Conservation (phyloP, 2,329 filamentous ascomycete genomes). For the Scedosporium boydii region DNA sequence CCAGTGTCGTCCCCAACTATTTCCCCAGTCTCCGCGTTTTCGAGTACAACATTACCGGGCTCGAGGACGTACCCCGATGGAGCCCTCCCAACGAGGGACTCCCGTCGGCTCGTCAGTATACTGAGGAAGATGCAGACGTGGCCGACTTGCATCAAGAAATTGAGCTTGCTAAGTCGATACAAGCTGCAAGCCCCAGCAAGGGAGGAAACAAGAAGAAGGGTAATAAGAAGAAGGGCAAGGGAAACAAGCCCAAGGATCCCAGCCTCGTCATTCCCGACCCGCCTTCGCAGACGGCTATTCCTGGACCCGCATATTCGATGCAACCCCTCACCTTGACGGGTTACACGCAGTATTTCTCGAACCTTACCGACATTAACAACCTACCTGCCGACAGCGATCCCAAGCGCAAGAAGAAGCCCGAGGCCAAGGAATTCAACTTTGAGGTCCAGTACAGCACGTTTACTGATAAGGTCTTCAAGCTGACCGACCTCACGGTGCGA, state of each 20-base stretch:
- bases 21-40: conserved; percentile 84
- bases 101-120: conserved; percentile 9
- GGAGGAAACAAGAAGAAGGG: conserved; percentile 18
- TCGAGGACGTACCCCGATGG: conserved; percentile 50
- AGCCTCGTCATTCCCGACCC: conserved; percentile 57
- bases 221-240: conserved; percentile 31
- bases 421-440: conserved; percentile 58
- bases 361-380: conserved; percentile 84
- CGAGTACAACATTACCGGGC: conserved; percentile 81
- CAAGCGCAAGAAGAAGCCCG: conserved; percentile 37
- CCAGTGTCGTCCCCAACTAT: conserved; percentile 87
- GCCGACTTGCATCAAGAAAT: conserved; percentile 9
- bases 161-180: conserved; percentile 13
- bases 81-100: conserved; percentile 6
- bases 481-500: conserved; percentile 76
- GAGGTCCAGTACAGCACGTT: conserved; percentile 82
- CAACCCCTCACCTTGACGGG: conserved; percentile 71
- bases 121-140: conserved; percentile 10
- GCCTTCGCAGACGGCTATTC: conserved; percentile 62
- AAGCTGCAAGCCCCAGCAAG: conserved; percentile 1
- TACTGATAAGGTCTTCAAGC: conserved; percentile 61
- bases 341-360: conserved; percentile 88
- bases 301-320: conserved; percentile 82
- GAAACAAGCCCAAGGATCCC: conserved; percentile 44
- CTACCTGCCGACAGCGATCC: conserved; percentile 30